These are phyloP conservation scores for Apiospora saccharicola DNA, from an alignment of 2,329 filamentous ascomycete genomes.

Conservation along the genomic window DNA sequence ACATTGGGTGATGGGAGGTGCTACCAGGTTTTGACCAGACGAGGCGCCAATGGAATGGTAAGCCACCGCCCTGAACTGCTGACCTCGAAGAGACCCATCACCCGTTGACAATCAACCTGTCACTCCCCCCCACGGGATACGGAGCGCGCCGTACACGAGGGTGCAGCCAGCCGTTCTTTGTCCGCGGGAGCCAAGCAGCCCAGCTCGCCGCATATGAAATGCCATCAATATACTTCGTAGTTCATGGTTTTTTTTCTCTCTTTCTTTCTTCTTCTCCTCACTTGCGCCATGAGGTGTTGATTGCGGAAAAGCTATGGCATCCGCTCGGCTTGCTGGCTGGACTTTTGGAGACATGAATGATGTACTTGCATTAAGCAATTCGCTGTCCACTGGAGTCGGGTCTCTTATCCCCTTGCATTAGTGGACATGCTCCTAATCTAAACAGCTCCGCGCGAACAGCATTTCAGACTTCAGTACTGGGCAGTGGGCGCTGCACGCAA, in stretches of 20 bases:
- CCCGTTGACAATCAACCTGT: not conserved
- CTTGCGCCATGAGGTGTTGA: not conserved
- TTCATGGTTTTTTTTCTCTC: not conserved
- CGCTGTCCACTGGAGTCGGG: not conserved
- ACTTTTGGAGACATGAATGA: not conserved
- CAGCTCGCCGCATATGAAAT: not conserved
- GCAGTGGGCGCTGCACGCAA: not conserved
- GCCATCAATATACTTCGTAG: not conserved
- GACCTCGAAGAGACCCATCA: not conserved
- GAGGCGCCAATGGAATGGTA: not conserved
- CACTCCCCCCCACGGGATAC: not conserved
- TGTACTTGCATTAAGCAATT: conserved; percentile 13
- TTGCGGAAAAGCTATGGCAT: not conserved
- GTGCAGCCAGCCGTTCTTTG: not conserved
- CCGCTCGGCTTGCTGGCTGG: not conserved
- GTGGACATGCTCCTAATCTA: conserved; percentile 16
- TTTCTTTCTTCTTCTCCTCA: not conserved
- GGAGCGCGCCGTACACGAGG: not conserved
- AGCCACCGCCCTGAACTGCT: not conserved
- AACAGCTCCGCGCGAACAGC: not conserved
- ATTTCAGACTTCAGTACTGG: not conserved
- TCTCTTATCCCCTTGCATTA: conserved; percentile 15
- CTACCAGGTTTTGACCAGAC: not conserved
- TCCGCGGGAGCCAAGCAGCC: not conserved
- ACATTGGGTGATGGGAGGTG: not conserved